These are phyloP conservation scores for Aspergillus transmontanensis DNA, from an alignment of 2,329 filamentous ascomycete genomes.

Conservation along the genomic window DNA sequence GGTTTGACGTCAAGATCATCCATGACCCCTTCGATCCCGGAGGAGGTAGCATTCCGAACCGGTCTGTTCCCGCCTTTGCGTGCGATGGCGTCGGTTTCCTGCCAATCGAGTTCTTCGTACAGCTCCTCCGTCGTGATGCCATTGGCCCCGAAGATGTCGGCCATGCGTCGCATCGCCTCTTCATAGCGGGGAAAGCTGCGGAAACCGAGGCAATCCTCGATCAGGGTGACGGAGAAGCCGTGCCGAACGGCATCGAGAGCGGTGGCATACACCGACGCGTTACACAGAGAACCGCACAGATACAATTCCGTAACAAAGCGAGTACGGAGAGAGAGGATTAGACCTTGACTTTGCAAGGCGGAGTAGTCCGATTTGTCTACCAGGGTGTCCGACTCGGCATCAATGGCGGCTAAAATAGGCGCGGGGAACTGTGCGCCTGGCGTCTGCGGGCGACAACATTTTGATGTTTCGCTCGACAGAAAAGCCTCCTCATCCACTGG, in stretches of 20 bases:
- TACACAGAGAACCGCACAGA: constrained; percentile 82
- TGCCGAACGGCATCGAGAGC: constrained; percentile 87
- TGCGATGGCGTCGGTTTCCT: constrained; percentile 44
- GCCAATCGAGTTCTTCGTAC: constrained; percentile 50
- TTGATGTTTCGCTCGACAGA: constrained; percentile 35
- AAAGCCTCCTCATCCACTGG: constrained; percentile 47
- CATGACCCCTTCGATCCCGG: constrained; percentile 40
- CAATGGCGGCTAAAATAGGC: constrained; percentile 52
- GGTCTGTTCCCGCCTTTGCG: constrained; percentile 19
- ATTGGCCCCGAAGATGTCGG: constrained; percentile 73
- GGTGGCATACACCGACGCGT: constrained; percentile 87
- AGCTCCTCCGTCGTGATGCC: constrained; percentile 63
- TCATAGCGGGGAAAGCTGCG: constrained; percentile 69
- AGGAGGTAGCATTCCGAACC: constrained; percentile 22
- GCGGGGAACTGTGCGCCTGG: constrained; percentile 54
- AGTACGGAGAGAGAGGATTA: constrained; percentile 78
- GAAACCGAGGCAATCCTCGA: constrained; percentile 88
- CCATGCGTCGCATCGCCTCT: constrained; percentile 70
- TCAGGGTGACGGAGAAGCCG: constrained; percentile 80
- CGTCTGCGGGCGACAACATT: constrained; percentile 44
- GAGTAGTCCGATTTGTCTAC: constrained; percentile 81
- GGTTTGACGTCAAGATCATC: constrained; percentile 35
- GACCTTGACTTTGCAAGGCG: constrained; percentile 73
- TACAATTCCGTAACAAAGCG: constrained; percentile 87
- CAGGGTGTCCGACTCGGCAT: constrained; percentile 54